Evolutionary conservation across 345 rosid genomes (phyloP).

Genomic region (Lepidium aucheri): DNA sequence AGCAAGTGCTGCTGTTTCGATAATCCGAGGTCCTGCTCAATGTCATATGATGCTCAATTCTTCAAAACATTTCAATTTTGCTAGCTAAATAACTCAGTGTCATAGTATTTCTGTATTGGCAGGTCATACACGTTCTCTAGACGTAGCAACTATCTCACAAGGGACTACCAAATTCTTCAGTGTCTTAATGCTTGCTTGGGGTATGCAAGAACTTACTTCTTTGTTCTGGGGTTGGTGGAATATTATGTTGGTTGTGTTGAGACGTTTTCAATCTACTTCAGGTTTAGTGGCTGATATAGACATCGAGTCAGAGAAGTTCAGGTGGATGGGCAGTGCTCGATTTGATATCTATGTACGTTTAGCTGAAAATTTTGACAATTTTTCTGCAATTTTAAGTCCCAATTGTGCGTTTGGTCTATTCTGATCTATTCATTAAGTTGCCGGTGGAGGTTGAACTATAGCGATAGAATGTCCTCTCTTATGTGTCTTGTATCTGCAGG

Average conservation of each 20-base stretch:
- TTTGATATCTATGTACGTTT: slow-evolving; percentile 74
- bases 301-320: slow-evolving; percentile 85
- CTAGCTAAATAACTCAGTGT: background rate
- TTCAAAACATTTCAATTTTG: background rate
- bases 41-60: background rate
- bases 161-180: slow-evolving; percentile 63
- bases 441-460: background rate
- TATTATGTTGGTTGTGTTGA: background rate
- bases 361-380: background rate
- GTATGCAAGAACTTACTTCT: slow-evolving; percentile 28
- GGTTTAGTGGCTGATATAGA: slow-evolving; percentile 96
- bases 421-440: background rate
- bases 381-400: background rate
- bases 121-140: slow-evolving; percentile 72
- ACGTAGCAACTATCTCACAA: slow-evolving; percentile 78
- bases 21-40: slow-evolving; percentile 64
- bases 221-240: background rate
- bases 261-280: slow-evolving; percentile 21
- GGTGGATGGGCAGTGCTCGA: slow-evolving; percentile 96
- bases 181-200: slow-evolving; percentile 97
- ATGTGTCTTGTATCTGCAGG: slow-evolving; percentile 36
- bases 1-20: slow-evolving; percentile 55
- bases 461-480: background rate
- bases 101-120: slow-evolving; percentile 15
- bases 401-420: background rate